phyloP scores from a whole-genome alignment of 768 basidiomycete genomes.

The Trametes cingulata region DNA sequence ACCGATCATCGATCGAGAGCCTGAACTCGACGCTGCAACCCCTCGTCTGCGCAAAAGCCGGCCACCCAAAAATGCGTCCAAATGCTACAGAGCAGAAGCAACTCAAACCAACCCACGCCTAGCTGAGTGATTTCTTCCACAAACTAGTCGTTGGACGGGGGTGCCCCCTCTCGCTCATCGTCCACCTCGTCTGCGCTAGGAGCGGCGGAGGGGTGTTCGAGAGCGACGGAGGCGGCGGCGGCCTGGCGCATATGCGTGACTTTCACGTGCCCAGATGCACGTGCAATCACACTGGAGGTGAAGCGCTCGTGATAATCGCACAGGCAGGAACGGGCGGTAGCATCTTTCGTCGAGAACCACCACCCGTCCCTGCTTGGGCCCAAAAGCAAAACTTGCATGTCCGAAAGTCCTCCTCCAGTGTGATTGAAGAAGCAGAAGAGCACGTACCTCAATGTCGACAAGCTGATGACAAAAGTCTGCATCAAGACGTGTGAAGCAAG shows the following conservation, averaged over 20 bases:
- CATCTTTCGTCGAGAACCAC: background rate
- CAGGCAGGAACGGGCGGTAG: slow-evolving; percentile 2
- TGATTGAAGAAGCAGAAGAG: background rate
- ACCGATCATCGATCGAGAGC: slow-evolving; percentile 8
- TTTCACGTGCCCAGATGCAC: slow-evolving; percentile 3
- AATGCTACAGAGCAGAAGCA: background rate
- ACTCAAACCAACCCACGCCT: too few species aligned
- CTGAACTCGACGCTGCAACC: background rate
- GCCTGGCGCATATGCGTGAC: background rate
- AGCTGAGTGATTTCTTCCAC: too few species aligned
- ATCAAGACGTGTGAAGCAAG: slow-evolving; percentile 8
- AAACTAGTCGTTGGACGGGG: too few species aligned
- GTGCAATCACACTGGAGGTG: background rate
- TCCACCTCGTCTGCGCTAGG: too few species aligned
- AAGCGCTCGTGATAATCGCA: background rate
- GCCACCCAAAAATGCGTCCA: background rate
- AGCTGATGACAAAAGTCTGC: background rate
- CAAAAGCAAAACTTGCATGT: background rate
- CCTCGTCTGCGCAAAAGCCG: background rate
- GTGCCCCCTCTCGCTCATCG: too few species aligned
- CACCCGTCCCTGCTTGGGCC: slow-evolving; percentile 11
- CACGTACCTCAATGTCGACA: slow-evolving; percentile 7
- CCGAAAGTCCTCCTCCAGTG: background rate
- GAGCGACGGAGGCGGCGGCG: background rate
- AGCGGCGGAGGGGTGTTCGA: too few species aligned